Conservation (phyloP, 2,329 filamentous ascomycete genomes). For the Cladosporium austrohemisphaericum region DNA sequence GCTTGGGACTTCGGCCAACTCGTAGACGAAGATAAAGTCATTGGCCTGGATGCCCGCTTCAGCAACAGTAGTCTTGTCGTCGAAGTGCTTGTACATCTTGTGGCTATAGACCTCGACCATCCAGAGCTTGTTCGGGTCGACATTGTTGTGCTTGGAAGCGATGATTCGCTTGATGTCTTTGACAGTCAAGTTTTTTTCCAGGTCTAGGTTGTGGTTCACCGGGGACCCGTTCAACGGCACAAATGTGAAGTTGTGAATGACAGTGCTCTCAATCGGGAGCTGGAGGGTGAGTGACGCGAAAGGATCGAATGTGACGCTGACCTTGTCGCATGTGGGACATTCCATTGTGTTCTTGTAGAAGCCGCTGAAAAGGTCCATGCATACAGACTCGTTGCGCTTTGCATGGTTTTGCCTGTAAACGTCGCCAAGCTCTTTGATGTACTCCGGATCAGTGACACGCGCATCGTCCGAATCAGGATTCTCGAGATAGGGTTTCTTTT, state of each 20-base stretch:
- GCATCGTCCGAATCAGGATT: slow-evolving; percentile 97
- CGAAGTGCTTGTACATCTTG: slow-evolving; percentile 83
- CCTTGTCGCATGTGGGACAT: slow-evolving; percentile 85
- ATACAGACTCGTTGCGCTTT: slow-evolving; percentile 87
- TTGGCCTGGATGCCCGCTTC: slow-evolving; percentile 63
- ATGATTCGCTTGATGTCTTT: slow-evolving; percentile 63
- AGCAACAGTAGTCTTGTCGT: slow-evolving; percentile 63
- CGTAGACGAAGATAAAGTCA: slow-evolving; percentile 68
- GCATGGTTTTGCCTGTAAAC: slow-evolving; percentile 90
- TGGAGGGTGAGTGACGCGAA: slow-evolving; percentile 94
- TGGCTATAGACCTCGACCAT: slow-evolving; percentile 76
- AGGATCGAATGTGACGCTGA: slow-evolving; percentile 97
- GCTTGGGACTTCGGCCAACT: slow-evolving; percentile 73
- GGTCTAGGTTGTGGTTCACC: slow-evolving; percentile 70
- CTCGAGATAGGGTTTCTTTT: slow-evolving; percentile 95
- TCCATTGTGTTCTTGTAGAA: slow-evolving; percentile 98
- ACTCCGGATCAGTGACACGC: slow-evolving; percentile 77
- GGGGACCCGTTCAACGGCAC: slow-evolving; percentile 71
- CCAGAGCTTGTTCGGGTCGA: slow-evolving; percentile 63
- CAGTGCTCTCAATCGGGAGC: slow-evolving; percentile 79
- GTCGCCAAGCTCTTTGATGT: slow-evolving; percentile 79
- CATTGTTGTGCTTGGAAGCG: slow-evolving; percentile 49
- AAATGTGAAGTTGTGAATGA: slow-evolving; percentile 70
- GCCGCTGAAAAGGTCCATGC: slow-evolving; percentile 92
- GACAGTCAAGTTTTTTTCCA: slow-evolving; percentile 71